Base-by-base conservation (phyloP, 306 rosid species). In the Begonia loranthoides region DNA sequence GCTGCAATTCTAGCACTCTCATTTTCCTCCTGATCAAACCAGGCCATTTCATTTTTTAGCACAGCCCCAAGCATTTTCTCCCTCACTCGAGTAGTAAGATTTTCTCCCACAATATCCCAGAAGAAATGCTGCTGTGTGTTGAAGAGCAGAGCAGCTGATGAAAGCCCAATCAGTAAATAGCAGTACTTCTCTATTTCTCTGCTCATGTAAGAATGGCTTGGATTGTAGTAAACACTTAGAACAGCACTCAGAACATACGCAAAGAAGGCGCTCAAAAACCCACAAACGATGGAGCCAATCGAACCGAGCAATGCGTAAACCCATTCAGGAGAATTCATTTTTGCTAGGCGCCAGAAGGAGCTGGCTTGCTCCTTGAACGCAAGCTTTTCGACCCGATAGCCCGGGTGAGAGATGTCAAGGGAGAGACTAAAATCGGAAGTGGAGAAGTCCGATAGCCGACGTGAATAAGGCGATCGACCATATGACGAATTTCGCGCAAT, bases 281-380 rank as follows among this genome's bases (percentile, higher is more conserved):
- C 96, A 39, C 94, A 87, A 52, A 83, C 72, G 60, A 87, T 55
- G 50, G 96, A 87, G 10, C 96, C 96, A 33, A 83, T 61, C 12
- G 96, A 83, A 51, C 96, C 96, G 45, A 77, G 54, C 47, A 83
- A 63, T 57, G 96, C 94, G 46, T 78, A 87, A 14, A 75, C 74
- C 94, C 94, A 83, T 55, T 87, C 96, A 12, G 96, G 96, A 56
- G 90, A 79, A 73, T 87, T 87, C 94, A 87, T 77, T 68, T 87
- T 87, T 9, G 83, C 90, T 34, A 87, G 90, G 55, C 96, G 78
- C 94, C 94, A 87, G 71, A 87, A 87, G 57, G 94, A 87, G 73
- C 87, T 73, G 4, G 94, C 94, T 73, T 87, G 96, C 58, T 82
- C 89, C 60, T 87, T 87, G 72, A 87, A 87, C 36, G 87, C 70